Percentiles rank a stretch among this genome's conserved stretches.
phyloP scores from a whole-genome alignment of 257 asterid genomes.

The Solanum sparsipilum region DNA sequence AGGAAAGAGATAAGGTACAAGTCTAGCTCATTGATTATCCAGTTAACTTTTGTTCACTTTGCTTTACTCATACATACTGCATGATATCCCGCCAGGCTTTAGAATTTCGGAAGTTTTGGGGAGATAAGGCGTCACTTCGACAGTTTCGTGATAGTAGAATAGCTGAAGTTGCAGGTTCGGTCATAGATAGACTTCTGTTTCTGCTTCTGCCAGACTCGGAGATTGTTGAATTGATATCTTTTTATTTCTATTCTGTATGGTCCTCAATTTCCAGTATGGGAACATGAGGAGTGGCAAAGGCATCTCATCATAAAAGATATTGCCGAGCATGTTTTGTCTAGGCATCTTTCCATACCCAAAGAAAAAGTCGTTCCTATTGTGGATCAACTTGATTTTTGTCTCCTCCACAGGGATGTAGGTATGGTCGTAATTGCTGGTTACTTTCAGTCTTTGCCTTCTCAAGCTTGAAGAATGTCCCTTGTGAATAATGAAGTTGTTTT shows the following conservation, averaged over 20 bases:
- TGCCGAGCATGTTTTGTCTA: conserved; percentile 56
- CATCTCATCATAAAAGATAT: conserved; percentile 82
- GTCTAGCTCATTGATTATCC: background rate
- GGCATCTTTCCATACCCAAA: conserved; percentile 72
- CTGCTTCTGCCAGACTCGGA: background rate
- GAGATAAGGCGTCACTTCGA: conserved; percentile 82
- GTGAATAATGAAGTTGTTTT: conserved; percentile 8
- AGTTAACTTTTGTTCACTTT: background rate
- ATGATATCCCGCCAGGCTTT: conserved; percentile 44
- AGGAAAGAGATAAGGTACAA: conserved; percentile 79
- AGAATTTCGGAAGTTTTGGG: conserved; percentile 93
- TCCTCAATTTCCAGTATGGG: conserved; percentile 53
- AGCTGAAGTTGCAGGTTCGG: conserved; percentile 89
- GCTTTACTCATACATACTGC: conserved; percentile 2
- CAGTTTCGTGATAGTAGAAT: conserved; percentile 86
- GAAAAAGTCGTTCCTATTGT: conserved; percentile 49
- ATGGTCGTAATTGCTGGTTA: conserved; percentile 2
- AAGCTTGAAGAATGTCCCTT: background rate
- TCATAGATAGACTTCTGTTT: conserved; percentile 8
- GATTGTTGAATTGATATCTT: background rate
- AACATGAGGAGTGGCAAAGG: conserved; percentile 67
- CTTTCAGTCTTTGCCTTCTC: background rate
- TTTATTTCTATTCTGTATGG: background rate
- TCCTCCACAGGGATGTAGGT: conserved; percentile 58
- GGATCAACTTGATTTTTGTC: conserved; percentile 92